phyloP scores from a whole-genome alignment of 768 basidiomycete species.

The Boletus sp. region DNA sequence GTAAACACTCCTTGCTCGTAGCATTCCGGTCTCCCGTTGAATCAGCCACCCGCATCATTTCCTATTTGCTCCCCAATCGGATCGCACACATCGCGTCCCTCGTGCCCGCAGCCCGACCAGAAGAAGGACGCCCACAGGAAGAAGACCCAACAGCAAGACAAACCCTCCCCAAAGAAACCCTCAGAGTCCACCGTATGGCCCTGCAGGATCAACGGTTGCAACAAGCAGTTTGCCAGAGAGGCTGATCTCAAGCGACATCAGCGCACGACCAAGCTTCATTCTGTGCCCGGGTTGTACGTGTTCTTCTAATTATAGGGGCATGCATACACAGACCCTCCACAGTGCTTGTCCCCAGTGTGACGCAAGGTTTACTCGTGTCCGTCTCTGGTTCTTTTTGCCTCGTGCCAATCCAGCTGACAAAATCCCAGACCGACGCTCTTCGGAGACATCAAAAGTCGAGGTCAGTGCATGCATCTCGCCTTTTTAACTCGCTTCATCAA shows the following conservation, averaged over 20 bases:
- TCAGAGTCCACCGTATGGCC: constrained; percentile 62
- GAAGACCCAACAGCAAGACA: constrained; percentile 36
- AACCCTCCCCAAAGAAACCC: constrained; percentile 50
- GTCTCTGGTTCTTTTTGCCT: constrained; percentile 26
- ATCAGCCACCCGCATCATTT: constrained; percentile 20
- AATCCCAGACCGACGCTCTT: constrained; percentile 70
- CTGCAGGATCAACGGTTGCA: constrained; percentile 77
- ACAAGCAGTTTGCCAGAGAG: constrained; percentile 78
- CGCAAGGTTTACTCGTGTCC: constrained; percentile 73
- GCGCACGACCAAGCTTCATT: constrained; percentile 74
- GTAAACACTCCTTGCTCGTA: constrained; percentile 19
- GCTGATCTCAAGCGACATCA: constrained; percentile 82
- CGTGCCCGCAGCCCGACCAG: constrained; percentile 34
- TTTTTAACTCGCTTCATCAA: constrained; percentile 1
- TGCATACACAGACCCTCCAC: constrained; percentile 15
- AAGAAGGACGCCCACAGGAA: constrained; percentile 43
- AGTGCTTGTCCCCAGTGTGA: constrained; percentile 80
- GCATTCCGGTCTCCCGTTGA: constrained; percentile 13
- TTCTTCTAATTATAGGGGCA: constrained; percentile 11
- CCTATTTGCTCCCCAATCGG: neutral
- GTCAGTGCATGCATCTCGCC: constrained; percentile 35
- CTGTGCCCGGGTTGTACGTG: constrained; percentile 67
- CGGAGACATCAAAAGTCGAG: constrained; percentile 77
- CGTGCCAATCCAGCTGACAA: constrained; percentile 17
- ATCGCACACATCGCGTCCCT: constrained; percentile 3